These are phyloP conservation scores for Sarocladium strictum DNA, from an alignment of 2,329 filamentous ascomycete genomes.

Conservation along the genomic window DNA sequence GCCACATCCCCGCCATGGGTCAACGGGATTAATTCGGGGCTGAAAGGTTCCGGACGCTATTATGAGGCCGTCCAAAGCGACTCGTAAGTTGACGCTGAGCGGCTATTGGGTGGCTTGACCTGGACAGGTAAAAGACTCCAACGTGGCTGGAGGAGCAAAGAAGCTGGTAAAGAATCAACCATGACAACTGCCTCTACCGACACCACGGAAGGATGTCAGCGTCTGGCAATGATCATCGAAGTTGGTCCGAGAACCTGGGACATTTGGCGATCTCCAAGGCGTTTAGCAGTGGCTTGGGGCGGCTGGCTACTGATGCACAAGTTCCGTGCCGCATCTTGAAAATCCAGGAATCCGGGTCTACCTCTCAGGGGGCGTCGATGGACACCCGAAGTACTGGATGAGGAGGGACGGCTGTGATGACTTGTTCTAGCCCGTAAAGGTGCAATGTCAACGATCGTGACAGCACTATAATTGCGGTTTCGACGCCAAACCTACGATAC, in stretches of 20 bases:
- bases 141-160: no score
- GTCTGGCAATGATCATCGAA: background rate
- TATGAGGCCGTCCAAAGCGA: background rate
- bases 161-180: no score
- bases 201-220: background rate
- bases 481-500: no score
- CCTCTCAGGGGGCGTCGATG: background rate
- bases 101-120: background rate
- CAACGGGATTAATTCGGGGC: background rate
- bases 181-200: no score
- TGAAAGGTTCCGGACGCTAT: background rate
- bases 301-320: background rate
- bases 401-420: no score
- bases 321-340: background rate
- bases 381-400: no score
- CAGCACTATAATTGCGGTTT: no score
- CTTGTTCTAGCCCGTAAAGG: no score
- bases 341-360: background rate
- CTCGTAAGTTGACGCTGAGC: background rate
- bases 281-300: background rate
- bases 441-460: no score
- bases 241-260: background rate
- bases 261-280: background rate
- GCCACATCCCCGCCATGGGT: background rate
- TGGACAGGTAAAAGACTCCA: background rate